phyloP scores from a whole-genome alignment of 2,329 filamentous ascomycete genomes.

The Colletotrichum trifolii region DNA sequence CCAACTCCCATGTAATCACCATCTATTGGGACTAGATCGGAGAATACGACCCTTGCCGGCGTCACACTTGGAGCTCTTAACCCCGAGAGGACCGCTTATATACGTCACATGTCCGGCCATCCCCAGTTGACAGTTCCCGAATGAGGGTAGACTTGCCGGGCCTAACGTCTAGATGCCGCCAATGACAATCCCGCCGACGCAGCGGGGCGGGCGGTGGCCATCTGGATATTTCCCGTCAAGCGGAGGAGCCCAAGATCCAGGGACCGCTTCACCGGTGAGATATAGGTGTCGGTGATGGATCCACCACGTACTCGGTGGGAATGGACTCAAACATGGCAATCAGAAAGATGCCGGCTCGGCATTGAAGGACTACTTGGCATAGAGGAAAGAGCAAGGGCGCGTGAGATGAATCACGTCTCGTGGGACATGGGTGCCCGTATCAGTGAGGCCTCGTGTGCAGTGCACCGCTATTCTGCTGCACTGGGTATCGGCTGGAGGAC shows the following conservation, averaged over 20 bases:
- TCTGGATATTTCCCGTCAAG: not conserved
- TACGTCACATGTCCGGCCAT: not conserved
- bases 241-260: conserved; percentile 13
- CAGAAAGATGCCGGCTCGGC: conserved; percentile 13
- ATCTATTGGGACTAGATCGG: conserved; percentile 14
- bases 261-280: conserved; percentile 7
- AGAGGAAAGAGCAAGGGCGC: not conserved
- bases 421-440: too few relatives aligned
- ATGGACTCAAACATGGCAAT: not conserved
- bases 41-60: conserved; percentile 1
- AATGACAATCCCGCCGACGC: conserved; percentile 3
- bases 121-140: conserved; percentile 6
- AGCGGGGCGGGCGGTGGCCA: not conserved
- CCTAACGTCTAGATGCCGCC: not conserved
- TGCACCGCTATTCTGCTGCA: too few relatives aligned
- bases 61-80: conserved; percentile 11
- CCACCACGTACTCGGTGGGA: conserved; percentile 12
- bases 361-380: conserved; percentile 8
- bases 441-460: too few relatives aligned
- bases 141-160: conserved; percentile 5
- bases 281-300: too few relatives aligned
- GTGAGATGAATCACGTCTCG: not conserved
- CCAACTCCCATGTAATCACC: conserved; percentile 2
- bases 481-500: not conserved
- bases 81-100: too few relatives aligned